Percentiles rank a stretch among this genome's conserved stretches.
phyloP scores from a whole-genome alignment of 1,284 basidiomycete genomes.

The Taiwanofungus camphoratus region DNA sequence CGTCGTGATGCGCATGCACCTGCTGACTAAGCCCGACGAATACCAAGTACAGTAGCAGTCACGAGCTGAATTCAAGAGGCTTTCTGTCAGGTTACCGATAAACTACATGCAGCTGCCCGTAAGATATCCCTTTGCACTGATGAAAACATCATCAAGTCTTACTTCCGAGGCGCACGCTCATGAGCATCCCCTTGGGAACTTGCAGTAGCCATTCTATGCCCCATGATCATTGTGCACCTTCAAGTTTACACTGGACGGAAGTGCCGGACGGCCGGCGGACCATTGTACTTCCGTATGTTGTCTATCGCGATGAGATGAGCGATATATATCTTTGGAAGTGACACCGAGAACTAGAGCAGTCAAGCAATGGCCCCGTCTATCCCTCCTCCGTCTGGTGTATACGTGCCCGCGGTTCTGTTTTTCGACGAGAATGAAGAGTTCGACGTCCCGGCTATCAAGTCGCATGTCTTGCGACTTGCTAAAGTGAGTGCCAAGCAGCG shows the following conservation, averaged over 20 bases:
- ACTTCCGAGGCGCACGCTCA: too few relatives aligned
- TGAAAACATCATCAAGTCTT: too few relatives aligned
- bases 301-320: conserved; percentile 9
- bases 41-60: too few relatives aligned
- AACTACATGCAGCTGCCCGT: too few relatives aligned
- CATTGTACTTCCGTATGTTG: conserved; percentile 1
- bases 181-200: too few relatives aligned
- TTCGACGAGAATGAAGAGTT: conserved; percentile 62
- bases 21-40: not conserved
- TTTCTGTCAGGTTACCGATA: too few relatives aligned
- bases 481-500: conserved; percentile 32
- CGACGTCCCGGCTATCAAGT: conserved; percentile 51
- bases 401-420: conserved; percentile 72
- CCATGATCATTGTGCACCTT: conserved; percentile 1
- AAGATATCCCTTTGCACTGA: too few relatives aligned
- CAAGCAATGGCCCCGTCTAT: conserved; percentile 6
- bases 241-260: conserved; percentile 3
- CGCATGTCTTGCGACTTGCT: conserved; percentile 65
- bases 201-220: too few relatives aligned
- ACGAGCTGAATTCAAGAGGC: too few relatives aligned
- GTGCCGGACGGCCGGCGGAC: conserved; percentile 9
- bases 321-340: conserved; percentile 3
- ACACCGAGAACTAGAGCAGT: conserved; percentile 3
- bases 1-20: not conserved
- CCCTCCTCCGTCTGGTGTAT: conserved; percentile 57